Percentiles rank a stretch among this genome's conserved stretches.
Conservation (phyloP, 2,329 filamentous ascomycete species). For the Metarhizium robertsii region DNA sequence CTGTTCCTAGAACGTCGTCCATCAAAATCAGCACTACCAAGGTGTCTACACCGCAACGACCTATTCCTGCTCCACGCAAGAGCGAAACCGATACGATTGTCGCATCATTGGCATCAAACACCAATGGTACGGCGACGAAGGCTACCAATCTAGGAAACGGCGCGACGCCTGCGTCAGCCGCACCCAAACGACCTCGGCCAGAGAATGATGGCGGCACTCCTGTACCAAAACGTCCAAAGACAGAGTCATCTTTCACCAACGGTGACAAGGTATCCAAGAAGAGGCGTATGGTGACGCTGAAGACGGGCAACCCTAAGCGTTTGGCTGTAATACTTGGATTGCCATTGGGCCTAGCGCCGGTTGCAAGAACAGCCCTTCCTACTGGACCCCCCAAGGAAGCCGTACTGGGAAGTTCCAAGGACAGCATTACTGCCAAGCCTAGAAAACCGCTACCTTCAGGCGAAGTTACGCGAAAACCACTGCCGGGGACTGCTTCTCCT, state of each 20-base stretch:
- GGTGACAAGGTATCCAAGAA: constrained; percentile 17
- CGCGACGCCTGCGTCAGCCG: constrained; percentile 13
- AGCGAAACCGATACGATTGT: constrained; percentile 4
- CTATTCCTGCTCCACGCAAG: neutral
- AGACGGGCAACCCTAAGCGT: constrained; percentile 23
- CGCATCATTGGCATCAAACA: neutral
- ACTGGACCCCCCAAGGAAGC: constrained; percentile 18
- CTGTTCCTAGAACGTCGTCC: constrained; percentile 22
- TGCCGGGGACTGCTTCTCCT: constrained; percentile 20
- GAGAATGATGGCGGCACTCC: constrained; percentile 26
- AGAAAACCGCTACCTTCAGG: constrained; percentile 27
- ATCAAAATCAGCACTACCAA: constrained; percentile 32
- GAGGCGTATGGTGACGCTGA: constrained; percentile 27
- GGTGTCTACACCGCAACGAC: constrained; percentile 13
- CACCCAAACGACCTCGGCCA: constrained; percentile 25
- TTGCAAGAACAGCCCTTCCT: constrained; percentile 23
- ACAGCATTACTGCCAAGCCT: constrained; percentile 23
- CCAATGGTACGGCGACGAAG: constrained; percentile 8
- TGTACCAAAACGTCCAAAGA: constrained; percentile 29
- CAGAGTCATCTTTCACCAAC: constrained; percentile 12
- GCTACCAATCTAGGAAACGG: constrained; percentile 10
- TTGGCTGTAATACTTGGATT: constrained; percentile 25
- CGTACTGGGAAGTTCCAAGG: constrained; percentile 14
- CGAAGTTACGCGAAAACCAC: constrained; percentile 19
- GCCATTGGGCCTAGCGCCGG: constrained; percentile 11